Base-by-base conservation (phyloP, 2,329 filamentous ascomycete genomes). In the Macrophomina phaseolina region DNA sequence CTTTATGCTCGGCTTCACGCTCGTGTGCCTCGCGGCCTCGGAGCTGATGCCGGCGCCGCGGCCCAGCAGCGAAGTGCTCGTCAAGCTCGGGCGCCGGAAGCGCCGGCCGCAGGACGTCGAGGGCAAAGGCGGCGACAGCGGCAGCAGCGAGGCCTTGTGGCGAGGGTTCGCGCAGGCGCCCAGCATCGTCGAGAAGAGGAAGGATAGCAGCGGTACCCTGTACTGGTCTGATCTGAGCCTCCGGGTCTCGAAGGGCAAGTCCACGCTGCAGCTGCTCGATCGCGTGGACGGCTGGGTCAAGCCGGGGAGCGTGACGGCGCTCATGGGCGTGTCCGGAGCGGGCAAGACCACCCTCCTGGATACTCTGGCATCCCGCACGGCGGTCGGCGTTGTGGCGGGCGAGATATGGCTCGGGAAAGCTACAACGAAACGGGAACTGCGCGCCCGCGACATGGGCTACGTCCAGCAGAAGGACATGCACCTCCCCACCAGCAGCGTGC, bases 201-300 rank as follows among this genome's bases (percentile, higher is more conserved):
- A n/a, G 85, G 86, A 0, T 82, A 82, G 23, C 23, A 89, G 85
- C 0, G 89, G 87, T 0, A 23, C 82, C 91, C 0, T 91, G 96
- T 66, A 94, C 91, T 94, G 90, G 67, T 53, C 64, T 8, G 64
- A 68, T 34, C 49, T 68, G n/a, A 46, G 30, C n/a, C 65, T 68
- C 49, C 49, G 36, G n/a, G 60, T 69, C 36, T n/a, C 46, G 16
- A 18, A 49, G 5, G 46, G 46, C n/a, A 23, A n/a, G n/a, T 14
- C 18, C 14, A 49, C 5, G 18, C 38, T n/a, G 7, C 48, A 55
- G 1, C 64, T 69, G 16, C 58, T 69, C 16, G 36, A 68, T 16
- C 64, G 68, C 30, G 66, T 69, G 11, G 46, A 66, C 14, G 68
- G 68, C 1, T 69, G 53, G 9, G 67, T 68, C 40, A 64, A 68